Evolutionary conservation across 306 rosid genomes (phyloP).

Genomic region (Lotus japonicus): DNA sequence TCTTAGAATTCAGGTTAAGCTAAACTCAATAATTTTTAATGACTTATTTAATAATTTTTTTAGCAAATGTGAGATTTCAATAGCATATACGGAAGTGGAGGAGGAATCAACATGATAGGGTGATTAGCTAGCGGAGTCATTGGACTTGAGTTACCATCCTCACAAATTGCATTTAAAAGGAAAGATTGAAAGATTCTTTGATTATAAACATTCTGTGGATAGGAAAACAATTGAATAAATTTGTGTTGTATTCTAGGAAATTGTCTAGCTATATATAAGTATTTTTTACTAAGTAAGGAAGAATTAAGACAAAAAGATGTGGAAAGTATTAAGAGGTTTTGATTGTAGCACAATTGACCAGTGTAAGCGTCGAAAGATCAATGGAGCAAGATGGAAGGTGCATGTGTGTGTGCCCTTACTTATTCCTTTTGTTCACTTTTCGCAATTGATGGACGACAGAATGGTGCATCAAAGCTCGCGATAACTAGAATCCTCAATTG

Average conservation of each 20-base stretch:
- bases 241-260: neutral
- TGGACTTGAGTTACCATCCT: constrained; percentile 28
- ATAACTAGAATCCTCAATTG: constrained; percentile 35
- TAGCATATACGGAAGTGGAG: constrained; percentile 2
- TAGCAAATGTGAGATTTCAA: no score
- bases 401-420: constrained; percentile 15
- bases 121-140: constrained; percentile 20
- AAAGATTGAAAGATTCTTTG: constrained; percentile 30
- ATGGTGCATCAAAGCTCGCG: constrained; percentile 36
- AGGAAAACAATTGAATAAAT: constrained; percentile 21
- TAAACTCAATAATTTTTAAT: no score
- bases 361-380: constrained; percentile 13
- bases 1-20: no score
- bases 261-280: neutral
- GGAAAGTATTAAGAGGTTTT: neutral
- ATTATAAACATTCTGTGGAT: neutral
- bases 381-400: constrained; percentile 30
- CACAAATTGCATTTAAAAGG: constrained; percentile 32
- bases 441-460: constrained; percentile 36
- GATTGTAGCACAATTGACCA: constrained; percentile 16
- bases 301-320: neutral
- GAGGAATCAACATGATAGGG: constrained; percentile 28
- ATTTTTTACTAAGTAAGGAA: neutral
- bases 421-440: constrained; percentile 31
- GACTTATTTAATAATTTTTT: no score